Base-by-base conservation (phyloP, 108 stramenopile species). In the Pseudonitzschia delicatissima region DNA sequence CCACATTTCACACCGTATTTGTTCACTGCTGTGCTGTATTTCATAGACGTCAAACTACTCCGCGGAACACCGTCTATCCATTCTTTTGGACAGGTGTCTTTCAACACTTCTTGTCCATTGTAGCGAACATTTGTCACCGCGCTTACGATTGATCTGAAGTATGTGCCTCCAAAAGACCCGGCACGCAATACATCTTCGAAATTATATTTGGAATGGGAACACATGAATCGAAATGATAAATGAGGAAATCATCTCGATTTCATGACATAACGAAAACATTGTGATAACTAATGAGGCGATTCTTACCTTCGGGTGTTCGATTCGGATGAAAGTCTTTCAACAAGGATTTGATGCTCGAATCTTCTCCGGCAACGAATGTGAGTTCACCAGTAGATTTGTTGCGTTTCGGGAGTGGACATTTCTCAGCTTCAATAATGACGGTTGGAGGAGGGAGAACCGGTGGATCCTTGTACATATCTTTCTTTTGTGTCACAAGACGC, bases 131-230 rank as follows among this genome's bases (percentile, higher is more conserved):
- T 92, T 40, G 94, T 97, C 0, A 96, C 96, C 5, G 91, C 82
- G 8, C 87, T 88, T 2, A 64, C 40, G 35, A 98, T 96, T n/a
- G 94, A 75, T 6, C 97, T 90, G 73, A 90, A 99, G 71, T 99
- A 99, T 2, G 94, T 95, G 4, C 98, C 98, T 3, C 98, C 98
- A 71, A 99, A 99, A 1, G 86, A 74, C 18, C 98, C 98, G 25
- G 81, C 75, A 15, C 89, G 85, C 18, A 99, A 58, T 5, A 99
- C 80, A 70, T 99, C 96, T 23, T 18, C 20, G 20, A 51, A 51
- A 51, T 12, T 25, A 51, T 51, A 51, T 51, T 18, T 51, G 20
- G n/a, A n/a, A n/a, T n/a, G n/a, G n/a, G n/a, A n/a, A n/a, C n/a
- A n/a, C n/a, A n/a, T n/a, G n/a, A n/a, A n/a, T n/a, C n/a, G n/a